These are phyloP conservation scores for Austroboletus niveus DNA, from an alignment of 1,284 basidiomycete species.

Conservation along the genomic window DNA sequence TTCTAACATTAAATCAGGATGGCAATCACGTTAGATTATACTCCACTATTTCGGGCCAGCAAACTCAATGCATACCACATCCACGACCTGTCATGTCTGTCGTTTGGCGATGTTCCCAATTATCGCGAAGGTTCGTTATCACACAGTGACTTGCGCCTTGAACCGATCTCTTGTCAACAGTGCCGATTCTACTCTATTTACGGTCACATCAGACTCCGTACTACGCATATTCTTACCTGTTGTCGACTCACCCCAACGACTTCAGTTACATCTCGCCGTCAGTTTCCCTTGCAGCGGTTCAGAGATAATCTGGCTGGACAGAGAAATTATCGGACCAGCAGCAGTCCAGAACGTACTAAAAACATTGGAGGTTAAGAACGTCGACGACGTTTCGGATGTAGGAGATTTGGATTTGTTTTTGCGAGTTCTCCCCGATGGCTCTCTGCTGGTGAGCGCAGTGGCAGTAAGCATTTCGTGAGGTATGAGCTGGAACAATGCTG, in stretches of 20 bases:
- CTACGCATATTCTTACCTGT: conserved; percentile 86
- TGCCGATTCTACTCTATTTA: conserved; percentile 75
- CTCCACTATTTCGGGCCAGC: conserved; percentile 68
- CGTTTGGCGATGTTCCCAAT: conserved; percentile 65
- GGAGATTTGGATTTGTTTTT: conserved; percentile 76
- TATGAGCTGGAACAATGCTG: conserved; percentile 5
- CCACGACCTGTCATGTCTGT: conserved; percentile 63
- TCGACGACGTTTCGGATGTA: conserved; percentile 56
- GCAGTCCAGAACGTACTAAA: conserved; percentile 40
- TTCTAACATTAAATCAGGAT: conserved; percentile 39
- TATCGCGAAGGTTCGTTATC: conserved; percentile 58
- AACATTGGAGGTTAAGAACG: conserved; percentile 28
- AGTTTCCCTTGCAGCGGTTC: conserved; percentile 57
- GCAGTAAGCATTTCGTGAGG: conserved; percentile 48
- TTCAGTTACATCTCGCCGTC: conserved; percentile 80
- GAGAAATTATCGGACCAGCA: conserved; percentile 50
- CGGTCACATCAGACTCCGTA: conserved; percentile 70
- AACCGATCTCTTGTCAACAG: conserved; percentile 37
- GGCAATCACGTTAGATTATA: conserved; percentile 62
- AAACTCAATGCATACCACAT: conserved; percentile 65
- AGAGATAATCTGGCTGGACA: conserved; percentile 62
- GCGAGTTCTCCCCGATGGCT: conserved; percentile 70
- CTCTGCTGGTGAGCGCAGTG: conserved; percentile 68
- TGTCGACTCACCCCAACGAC: conserved; percentile 78
- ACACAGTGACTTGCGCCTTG: background rate